A percentile compares a stretch with the other conserved stretches of the same genome.
These are phyloP conservation scores for Hypoxylon sp. DNA, from an alignment of 2,329 filamentous ascomycete genomes.

Conservation along the genomic window DNA sequence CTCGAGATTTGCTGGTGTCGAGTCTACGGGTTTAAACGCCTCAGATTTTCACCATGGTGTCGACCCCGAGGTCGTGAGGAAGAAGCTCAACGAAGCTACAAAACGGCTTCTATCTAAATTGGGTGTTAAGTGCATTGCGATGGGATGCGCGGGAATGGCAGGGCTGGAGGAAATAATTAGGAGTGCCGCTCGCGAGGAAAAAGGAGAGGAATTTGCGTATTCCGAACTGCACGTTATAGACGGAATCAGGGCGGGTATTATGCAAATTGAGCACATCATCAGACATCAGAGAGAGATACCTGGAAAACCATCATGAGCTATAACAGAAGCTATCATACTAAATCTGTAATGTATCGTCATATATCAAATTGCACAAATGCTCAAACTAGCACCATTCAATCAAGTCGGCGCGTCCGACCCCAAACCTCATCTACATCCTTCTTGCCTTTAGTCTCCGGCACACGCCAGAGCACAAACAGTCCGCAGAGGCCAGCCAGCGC, in stretches of 20 bases:
- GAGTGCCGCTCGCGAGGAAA: slow-evolving; percentile 74
- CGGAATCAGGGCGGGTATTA: slow-evolving; percentile 79
- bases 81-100: slow-evolving; percentile 79
- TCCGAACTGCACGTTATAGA: slow-evolving; percentile 79
- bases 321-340: slow-evolving; percentile 4
- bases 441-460: slow-evolving; percentile 93
- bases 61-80: slow-evolving; percentile 73
- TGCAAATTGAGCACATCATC: slow-evolving; percentile 71
- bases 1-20: slow-evolving; percentile 80
- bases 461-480: slow-evolving; percentile 78
- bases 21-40: slow-evolving; percentile 85
- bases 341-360: slow-evolving; percentile 7
- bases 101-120: slow-evolving; percentile 72
- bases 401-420: slow-evolving; percentile 74
- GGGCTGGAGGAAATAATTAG: slow-evolving; percentile 85
- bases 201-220: slow-evolving; percentile 71
- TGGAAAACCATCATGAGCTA: slow-evolving; percentile 7
- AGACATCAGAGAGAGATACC: slow-evolving; percentile 59
- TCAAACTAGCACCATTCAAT: slow-evolving; percentile 54
- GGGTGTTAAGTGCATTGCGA: slow-evolving; percentile 77
- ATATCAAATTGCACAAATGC: slow-evolving; percentile 1
- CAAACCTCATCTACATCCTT: slow-evolving; percentile 90
- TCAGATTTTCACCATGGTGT: slow-evolving; percentile 82
- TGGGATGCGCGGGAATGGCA: slow-evolving; percentile 94
- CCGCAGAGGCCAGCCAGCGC: slow-evolving; percentile 78